These are phyloP conservation scores for Suhomyces wounanorum DNA, from an alignment of 1,139 yeast genomes.

Conservation along the genomic window DNA sequence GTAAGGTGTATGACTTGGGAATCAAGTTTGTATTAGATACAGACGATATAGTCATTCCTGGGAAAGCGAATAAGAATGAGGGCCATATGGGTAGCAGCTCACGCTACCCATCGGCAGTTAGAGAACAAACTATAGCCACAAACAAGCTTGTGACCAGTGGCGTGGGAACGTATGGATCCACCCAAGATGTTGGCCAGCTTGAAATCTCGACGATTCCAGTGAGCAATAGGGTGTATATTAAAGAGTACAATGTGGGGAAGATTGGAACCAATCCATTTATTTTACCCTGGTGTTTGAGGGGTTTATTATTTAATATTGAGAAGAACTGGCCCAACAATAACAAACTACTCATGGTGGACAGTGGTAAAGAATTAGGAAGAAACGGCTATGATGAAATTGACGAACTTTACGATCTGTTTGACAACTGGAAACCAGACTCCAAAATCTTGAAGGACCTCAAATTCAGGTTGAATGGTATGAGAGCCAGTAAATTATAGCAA, in stretches of 20 bases:
- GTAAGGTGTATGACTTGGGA: constrained; percentile 81
- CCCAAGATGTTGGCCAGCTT: constrained; percentile 9
- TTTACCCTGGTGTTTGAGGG: constrained; percentile 91
- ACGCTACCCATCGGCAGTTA: neutral
- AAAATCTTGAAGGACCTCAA: constrained; percentile 80
- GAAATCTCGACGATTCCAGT: constrained; percentile 29
- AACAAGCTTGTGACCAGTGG: constrained; percentile 24
- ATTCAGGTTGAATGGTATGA: constrained; percentile 76
- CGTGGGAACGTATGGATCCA: constrained; percentile 22
- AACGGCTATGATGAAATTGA: constrained; percentile 56
- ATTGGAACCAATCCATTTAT: constrained; percentile 79
- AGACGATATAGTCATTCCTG: constrained; percentile 53
- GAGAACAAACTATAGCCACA: constrained; percentile 1
- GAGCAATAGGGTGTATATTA: constrained; percentile 54
- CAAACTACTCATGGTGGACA: constrained; percentile 28
- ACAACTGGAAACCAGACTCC: constrained; percentile 81
- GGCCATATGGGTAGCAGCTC: neutral
- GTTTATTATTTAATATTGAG: constrained; percentile 66
- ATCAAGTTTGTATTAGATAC: constrained; percentile 76
- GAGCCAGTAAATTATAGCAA: constrained; percentile 47
- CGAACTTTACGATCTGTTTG: constrained; percentile 68
- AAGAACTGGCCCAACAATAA: constrained; percentile 50
- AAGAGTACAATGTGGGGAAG: constrained; percentile 59
- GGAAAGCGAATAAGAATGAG: neutral
- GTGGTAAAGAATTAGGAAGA: constrained; percentile 30